Evolutionary conservation across 2,329 filamentous ascomycete genomes (phyloP), one percentile per base, ranked within the genome.

Genomic region (Arthrinium phaeospermum): DNA sequence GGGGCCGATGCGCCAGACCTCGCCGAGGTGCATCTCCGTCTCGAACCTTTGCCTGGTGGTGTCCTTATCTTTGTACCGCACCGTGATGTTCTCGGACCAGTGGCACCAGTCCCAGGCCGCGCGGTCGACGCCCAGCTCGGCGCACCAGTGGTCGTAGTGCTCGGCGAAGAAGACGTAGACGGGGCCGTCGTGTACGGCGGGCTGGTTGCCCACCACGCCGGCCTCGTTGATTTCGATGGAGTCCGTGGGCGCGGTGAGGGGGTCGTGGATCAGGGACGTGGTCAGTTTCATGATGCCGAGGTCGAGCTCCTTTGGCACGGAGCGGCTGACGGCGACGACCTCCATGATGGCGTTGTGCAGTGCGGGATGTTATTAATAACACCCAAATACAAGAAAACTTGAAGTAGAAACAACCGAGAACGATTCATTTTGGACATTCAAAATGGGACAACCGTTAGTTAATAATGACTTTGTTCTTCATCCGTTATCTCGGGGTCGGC

Each of bases 91-190:
- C 68, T 77, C 75, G 37, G 75, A 76, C 76, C 77, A 78, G 24
- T 77, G 77, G 67, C 76, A 78, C 75, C 74, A 77, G 44, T 70
- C 72, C 76, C 75, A 77, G 30, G 73, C 67, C 4, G 67, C 51
- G 34, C 73, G 72, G 24, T 76, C 74, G 30, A 77, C 71, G 27
- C 73, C 74, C 14, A 78, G 73, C 64, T 77, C 53, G 12, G 71
- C 27, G 41, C 73, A 75, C 77, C 77, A 78, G 51, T 77, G 73
- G 64, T 77, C 77, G 69, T 78, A 78, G 53, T 77, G 73, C 71
- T 78, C 76, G 16, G 74, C 75, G 24, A 78, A 77, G 70, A 75
- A 75, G 13, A 74, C 71, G 46, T 77, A 77, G 19, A 78, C 75
- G 1, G 75, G 76, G 3, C 77, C 76, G 46, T 77, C 76, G 67